A percentile compares a stretch with the other conserved stretches of the same genome.
These are phyloP conservation scores for Ceratonia siliqua DNA, from an alignment of 306 rosid species.

Conservation along the genomic window DNA sequence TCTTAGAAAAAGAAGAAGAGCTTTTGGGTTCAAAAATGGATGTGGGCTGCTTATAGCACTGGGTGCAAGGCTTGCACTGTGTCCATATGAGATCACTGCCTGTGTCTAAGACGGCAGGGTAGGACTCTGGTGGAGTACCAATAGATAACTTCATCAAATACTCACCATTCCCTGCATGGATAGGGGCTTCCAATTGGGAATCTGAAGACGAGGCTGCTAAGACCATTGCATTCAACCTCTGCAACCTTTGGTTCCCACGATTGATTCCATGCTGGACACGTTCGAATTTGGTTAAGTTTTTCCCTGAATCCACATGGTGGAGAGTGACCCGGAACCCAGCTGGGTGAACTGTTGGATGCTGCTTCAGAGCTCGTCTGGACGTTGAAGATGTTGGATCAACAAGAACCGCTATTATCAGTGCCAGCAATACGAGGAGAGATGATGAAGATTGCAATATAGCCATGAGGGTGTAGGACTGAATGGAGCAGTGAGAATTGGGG, in stretches of 20 bases:
- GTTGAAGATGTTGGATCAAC: slow-evolving; percentile 48
- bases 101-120: slow-evolving; percentile 77
- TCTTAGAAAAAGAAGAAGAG: slow-evolving; percentile 61
- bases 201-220: slow-evolving; percentile 32
- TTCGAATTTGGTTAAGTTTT: slow-evolving; percentile 72
- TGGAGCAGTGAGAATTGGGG: neutral
- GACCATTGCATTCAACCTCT: slow-evolving; percentile 56
- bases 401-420: slow-evolving; percentile 30
- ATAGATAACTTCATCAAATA: slow-evolving; percentile 65
- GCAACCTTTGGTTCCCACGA: slow-evolving; percentile 56
- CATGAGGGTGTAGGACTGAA: slow-evolving; percentile 23
- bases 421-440: neutral
- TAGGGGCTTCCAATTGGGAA: slow-evolving; percentile 44
- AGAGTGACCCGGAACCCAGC: slow-evolving; percentile 56
- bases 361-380: slow-evolving; percentile 38
- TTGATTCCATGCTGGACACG: slow-evolving; percentile 59
- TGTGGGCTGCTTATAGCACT: slow-evolving; percentile 69
- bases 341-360: neutral
- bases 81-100: slow-evolving; percentile 96
- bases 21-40: slow-evolving; percentile 68
- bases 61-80: slow-evolving; percentile 74
- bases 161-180: slow-evolving; percentile 72
- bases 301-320: slow-evolving; percentile 63
- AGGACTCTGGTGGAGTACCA: slow-evolving; percentile 66
- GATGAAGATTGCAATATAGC: slow-evolving; percentile 32